Percentiles rank a stretch among this genome's conserved stretches.
Conservation (phyloP, 2,329 filamentous ascomycete species). For the Periconia sp. region DNA sequence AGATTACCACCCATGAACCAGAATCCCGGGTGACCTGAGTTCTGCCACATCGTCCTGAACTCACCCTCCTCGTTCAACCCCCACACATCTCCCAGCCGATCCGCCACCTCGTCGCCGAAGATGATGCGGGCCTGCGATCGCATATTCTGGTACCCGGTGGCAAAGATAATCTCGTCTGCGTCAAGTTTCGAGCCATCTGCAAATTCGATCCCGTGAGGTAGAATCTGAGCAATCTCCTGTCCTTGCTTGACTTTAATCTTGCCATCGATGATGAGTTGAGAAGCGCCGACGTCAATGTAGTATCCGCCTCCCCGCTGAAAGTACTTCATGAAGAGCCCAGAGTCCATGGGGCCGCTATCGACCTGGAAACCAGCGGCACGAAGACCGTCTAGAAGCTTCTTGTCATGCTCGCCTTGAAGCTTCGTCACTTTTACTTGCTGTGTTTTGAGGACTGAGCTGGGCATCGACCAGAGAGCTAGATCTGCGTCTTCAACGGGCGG, state of each 20-base stretch:
- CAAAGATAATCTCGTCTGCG: conserved; percentile 55
- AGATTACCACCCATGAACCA: conserved; percentile 56
- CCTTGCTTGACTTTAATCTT: conserved; percentile 54
- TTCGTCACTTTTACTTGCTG: conserved; percentile 33
- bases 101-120: conserved; percentile 50
- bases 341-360: conserved; percentile 37
- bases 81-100: conserved; percentile 53
- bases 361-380: conserved; percentile 51
- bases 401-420: conserved; percentile 36
- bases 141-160: conserved; percentile 56
- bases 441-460: conserved; percentile 39
- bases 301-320: conserved; percentile 54
- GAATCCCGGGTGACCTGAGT: conserved; percentile 43
- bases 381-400: conserved; percentile 50
- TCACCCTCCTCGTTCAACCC: conserved; percentile 56
- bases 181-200: conserved; percentile 50
- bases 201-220: conserved; percentile 50
- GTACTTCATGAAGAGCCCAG: conserved; percentile 47
- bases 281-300: conserved; percentile 56
- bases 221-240: conserved; percentile 43
- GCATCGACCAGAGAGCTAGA: conserved; percentile 39
- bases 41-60: conserved; percentile 50
- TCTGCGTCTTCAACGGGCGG: conserved; percentile 37
- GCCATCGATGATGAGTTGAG: conserved; percentile 49
- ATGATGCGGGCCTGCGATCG: conserved; percentile 45